phyloP scores from a whole-genome alignment of 768 basidiomycete genomes.

The Clitopilus hobsonii region DNA sequence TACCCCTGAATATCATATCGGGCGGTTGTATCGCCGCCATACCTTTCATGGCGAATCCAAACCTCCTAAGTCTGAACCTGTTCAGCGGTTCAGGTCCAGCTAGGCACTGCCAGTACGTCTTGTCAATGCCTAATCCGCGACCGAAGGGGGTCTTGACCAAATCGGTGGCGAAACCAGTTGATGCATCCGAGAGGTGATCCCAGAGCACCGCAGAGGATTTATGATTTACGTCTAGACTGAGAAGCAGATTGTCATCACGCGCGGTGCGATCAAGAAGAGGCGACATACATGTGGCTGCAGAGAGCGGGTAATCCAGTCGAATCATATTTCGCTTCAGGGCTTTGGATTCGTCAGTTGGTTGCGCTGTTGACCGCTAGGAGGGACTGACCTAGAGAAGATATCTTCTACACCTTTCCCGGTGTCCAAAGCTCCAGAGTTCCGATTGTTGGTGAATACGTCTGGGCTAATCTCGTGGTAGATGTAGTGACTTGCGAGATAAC shows the following conservation, averaged over 20 bases:
- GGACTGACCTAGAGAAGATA: conserved; percentile 16
- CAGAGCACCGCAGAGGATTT: conserved; percentile 8
- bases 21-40: conserved; percentile 13
- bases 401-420: conserved; percentile 18
- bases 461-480: conserved; percentile 22
- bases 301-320: not conserved
- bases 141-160: conserved; percentile 12
- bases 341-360: not conserved
- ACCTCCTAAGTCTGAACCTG: conserved; percentile 14
- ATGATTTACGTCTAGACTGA: not conserved
- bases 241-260: not conserved
- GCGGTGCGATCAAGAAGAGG: not conserved
- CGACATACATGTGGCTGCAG: not conserved
- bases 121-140: conserved; percentile 12
- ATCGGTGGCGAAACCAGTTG: conserved; percentile 1
- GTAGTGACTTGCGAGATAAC: conserved; percentile 13
- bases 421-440: conserved; percentile 25
- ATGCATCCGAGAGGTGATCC: conserved; percentile 5
- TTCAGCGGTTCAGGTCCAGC: conserved; percentile 23
- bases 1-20: not conserved
- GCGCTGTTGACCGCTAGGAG: not conserved
- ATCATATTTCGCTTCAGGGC: not conserved
- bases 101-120: conserved; percentile 14
- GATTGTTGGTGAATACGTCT: conserved; percentile 28
- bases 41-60: conserved; percentile 18